Evolutionary conservation across 345 rosid genomes (phyloP), one percentile per base, ranked within the genome.

Genomic region (Eucalyptus regnans): DNA sequence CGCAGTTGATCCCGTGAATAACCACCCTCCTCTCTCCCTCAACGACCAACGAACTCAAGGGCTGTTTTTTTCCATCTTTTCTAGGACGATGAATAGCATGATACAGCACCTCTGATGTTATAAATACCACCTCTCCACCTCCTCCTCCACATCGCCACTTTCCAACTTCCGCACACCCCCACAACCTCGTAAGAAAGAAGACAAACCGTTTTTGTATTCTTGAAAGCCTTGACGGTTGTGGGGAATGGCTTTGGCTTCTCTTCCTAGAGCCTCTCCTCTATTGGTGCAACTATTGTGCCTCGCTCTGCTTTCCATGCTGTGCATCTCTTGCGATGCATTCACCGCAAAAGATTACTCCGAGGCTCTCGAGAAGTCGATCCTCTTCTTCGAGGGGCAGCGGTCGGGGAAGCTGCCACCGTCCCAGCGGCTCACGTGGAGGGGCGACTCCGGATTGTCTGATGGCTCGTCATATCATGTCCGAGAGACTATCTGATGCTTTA

Each of bases 381-480:
- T 95, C 84, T 96, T 95, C 90, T 96, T 94, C 64, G 96, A 96
- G 93, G 98, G 97, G 49, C 98, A 96, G 68, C 89, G 97, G 54
- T 96, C 98, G 1, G 98, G 98, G 27, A 92, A 88, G 71, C 89
- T 96, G 89, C 98, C 98, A 0, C 10, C 94, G 16, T 87, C 90
- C 91, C 97, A 95, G 90, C 88, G 94, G 86, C 90, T 92, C 18
- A 87, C 52, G 3, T 96, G 97, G 98, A 89, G 98, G 89, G 96
- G 93, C 5, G 88, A 94, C 60, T 96, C 98, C 2, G 98, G 92
- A 27, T 62, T 96, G 87, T 91, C 94, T 7, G 98, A 95, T 86
- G 98, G 98, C 87, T 90, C 95, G 31, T 83, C 93, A 48, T 90
- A 91, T 81, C 93, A 94, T 87, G 98, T 96, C 92, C 8, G 83